phyloP scores from a whole-genome alignment of 139 green algal species.

The Auxenochlorella protothecoides region DNA sequence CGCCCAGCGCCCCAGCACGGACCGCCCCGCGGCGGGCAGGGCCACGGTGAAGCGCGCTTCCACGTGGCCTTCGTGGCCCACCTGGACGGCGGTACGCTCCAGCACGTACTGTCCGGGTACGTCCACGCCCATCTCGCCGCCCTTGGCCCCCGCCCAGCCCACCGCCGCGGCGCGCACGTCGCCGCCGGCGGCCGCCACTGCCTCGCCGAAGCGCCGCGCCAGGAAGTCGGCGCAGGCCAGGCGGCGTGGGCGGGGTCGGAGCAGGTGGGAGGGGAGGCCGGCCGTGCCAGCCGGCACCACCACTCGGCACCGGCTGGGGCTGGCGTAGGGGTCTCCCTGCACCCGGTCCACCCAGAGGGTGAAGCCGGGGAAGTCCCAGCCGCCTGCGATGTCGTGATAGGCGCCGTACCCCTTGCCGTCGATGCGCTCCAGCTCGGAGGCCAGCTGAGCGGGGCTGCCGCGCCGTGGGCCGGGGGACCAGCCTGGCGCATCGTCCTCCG shows the following conservation, averaged over 20 bases:
- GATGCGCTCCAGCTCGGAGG: constrained; percentile 21
- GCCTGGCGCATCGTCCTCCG: not conserved
- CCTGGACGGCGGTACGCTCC: constrained; percentile 44
- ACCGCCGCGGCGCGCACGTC: not conserved
- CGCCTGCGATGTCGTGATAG: constrained; percentile 45
- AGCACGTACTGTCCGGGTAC: constrained; percentile 45
- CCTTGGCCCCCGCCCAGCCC: constrained; percentile 53
- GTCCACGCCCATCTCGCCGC: constrained; percentile 61
- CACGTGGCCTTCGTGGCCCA: constrained; percentile 11
- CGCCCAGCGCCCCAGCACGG: constrained; percentile 43
- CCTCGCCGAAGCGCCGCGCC: constrained; percentile 33
- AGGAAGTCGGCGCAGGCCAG: constrained; percentile 51
- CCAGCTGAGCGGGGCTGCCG: constrained; percentile 10
- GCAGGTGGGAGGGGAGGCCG: constrained; percentile 14
- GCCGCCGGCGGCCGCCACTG: constrained; percentile 17
- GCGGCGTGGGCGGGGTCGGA: constrained; percentile 10
- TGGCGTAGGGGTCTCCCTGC: constrained; percentile 42
- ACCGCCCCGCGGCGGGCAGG: constrained; percentile 50
- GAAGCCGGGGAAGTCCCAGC: not conserved
- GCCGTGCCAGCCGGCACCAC: constrained; percentile 23
- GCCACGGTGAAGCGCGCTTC: constrained; percentile 61
- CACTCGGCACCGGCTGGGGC: constrained; percentile 26
- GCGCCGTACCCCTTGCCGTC: constrained; percentile 39
- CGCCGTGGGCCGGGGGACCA: not conserved
- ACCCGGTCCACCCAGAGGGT: constrained; percentile 30